phyloP scores from a whole-genome alignment of 31 red algal species.

The Odonthalia washingtoniensis region DNA sequence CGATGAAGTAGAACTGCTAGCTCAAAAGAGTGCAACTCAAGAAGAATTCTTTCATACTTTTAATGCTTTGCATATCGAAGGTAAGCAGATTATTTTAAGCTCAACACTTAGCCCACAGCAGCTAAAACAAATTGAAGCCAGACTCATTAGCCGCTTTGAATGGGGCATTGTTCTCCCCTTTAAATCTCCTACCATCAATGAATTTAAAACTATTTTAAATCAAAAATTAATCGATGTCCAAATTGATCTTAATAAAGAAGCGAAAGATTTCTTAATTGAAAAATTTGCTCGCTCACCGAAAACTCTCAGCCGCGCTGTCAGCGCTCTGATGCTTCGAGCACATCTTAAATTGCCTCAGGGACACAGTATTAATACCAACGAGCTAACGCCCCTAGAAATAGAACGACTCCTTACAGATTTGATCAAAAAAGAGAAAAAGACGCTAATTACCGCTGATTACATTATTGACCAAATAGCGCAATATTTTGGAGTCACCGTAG shows the following conservation, averaged over 20 bases:
- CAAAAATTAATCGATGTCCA: slow-evolving; percentile 35
- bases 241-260: slow-evolving; percentile 24
- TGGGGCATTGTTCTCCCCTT: slow-evolving; percentile 21
- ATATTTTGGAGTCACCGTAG: slow-evolving; percentile 34
- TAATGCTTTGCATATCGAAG: slow-evolving; percentile 26
- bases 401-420: slow-evolving; percentile 27
- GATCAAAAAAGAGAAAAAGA: slow-evolving; percentile 40
- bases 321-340: too few species aligned
- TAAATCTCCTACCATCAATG: slow-evolving; percentile 2
- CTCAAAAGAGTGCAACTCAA: slow-evolving; percentile 33
- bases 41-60: slow-evolving; percentile 49
- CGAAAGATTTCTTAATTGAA: slow-evolving; percentile 37
- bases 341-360: too few species aligned
- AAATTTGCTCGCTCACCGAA: slow-evolving; percentile 28
- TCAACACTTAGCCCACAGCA: slow-evolving; percentile 33
- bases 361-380: too few species aligned
- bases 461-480: slow-evolving; percentile 33
- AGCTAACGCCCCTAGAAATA: slow-evolving; percentile 1
- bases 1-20: slow-evolving; percentile 43
- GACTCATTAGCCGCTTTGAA: slow-evolving; percentile 36
- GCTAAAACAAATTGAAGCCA: slow-evolving; percentile 27
- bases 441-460: slow-evolving; percentile 41
- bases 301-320: too few species aligned
- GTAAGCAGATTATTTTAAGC: slow-evolving; percentile 40
- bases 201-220: slow-evolving; percentile 19